Evolutionary conservation across 192 early-diverging fungal genomes (phyloP).

Genomic region (Podila clonocystis): DNA sequence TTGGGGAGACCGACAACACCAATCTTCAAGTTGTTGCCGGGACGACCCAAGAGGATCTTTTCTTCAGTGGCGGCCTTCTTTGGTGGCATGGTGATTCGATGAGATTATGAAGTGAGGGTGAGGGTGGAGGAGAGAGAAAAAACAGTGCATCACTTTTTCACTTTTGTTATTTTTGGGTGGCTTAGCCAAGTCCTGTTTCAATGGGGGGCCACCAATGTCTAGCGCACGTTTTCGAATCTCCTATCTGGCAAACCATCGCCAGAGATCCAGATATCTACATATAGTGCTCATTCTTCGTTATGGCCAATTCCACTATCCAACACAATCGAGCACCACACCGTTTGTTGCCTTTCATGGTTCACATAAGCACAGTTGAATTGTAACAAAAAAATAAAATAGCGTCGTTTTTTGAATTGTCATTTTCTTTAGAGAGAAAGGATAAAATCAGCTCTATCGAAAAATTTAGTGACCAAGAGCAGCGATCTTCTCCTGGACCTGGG

Average conservation of each 20-base stretch:
- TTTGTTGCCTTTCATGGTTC: too few relatives aligned
- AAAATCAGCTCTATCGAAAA: conserved; percentile 17
- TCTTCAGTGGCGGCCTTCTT: conserved; percentile 83
- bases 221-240: too few relatives aligned
- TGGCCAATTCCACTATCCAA: too few relatives aligned
- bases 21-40: conserved; percentile 90
- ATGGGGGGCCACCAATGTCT: too few relatives aligned
- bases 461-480: conserved; percentile 70
- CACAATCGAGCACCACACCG: too few relatives aligned
- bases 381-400: too few relatives aligned
- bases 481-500: conserved; percentile 66
- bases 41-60: conserved; percentile 81
- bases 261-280: too few relatives aligned
- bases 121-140: neutral
- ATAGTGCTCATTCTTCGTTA: too few relatives aligned
- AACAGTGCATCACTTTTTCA: neutral
- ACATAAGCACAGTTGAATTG: too few relatives aligned
- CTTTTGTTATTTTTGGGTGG: neutral
- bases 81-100: conserved; percentile 72
- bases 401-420: conserved; percentile 19
- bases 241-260: too few relatives aligned
- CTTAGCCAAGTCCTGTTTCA: neutral
- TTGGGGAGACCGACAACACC: conserved; percentile 99
- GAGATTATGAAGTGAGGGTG: conserved; percentile 7
- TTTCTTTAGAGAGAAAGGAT: conserved; percentile 12